Percentiles rank a stretch among this genome's conserved stretches.
Evolutionary conservation across 208 protist species (phyloP).

Genomic region (Trypanosoma mega): DNA sequence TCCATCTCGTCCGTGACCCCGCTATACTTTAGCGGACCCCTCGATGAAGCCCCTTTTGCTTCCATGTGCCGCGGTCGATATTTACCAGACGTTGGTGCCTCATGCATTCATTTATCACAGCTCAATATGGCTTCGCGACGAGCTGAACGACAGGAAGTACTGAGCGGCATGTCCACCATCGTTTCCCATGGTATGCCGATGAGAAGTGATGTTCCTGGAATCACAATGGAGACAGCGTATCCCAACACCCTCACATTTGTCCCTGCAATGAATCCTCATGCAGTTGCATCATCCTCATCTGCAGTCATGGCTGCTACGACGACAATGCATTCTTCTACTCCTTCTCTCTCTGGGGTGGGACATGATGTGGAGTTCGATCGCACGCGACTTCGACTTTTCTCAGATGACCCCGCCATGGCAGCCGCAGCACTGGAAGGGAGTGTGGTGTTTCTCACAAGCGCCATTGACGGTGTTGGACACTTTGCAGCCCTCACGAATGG

Average conservation of each 20-base stretch:
- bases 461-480: slow-evolving; percentile 70
- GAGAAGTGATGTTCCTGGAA: background rate
- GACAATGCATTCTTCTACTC: too few relatives aligned
- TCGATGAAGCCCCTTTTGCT: slow-evolving; percentile 27
- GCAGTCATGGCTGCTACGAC: slow-evolving; percentile 11
- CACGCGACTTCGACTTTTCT: slow-evolving; percentile 19
- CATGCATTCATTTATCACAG: slow-evolving; percentile 52
- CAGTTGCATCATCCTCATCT: background rate
- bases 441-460: slow-evolving; percentile 58
- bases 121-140: slow-evolving; percentile 35
- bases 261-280: background rate
- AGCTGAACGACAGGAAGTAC: slow-evolving; percentile 4
- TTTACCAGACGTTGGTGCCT: slow-evolving; percentile 29
- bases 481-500: slow-evolving; percentile 86
- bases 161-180: background rate
- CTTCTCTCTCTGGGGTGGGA: too few relatives aligned
- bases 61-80: slow-evolving; percentile 30
- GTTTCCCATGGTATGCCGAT: background rate
- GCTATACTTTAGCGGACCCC: slow-evolving; percentile 23
- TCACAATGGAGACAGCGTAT: background rate
- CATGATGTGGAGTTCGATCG: slow-evolving; percentile 30
- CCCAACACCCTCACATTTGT: background rate
- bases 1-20: too few relatives aligned
- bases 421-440: slow-evolving; percentile 21
- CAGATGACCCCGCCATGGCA: slow-evolving; percentile 17